A percentile compares a stretch with the other conserved stretches of the same genome.
Conservation (phyloP, 116 monocot genomes). For the Iris pallida region DNA sequence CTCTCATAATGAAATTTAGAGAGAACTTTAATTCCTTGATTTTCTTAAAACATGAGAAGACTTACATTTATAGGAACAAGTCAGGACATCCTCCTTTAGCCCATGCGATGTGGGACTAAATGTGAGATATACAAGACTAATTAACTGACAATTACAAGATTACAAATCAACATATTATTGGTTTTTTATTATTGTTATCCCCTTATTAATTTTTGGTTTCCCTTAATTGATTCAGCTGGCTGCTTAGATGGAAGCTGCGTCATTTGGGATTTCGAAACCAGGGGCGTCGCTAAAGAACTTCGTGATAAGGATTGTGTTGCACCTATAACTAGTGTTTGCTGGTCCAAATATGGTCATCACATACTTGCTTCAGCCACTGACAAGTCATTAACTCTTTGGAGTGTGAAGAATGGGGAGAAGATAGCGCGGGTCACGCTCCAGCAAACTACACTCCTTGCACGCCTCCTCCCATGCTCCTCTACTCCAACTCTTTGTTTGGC, state of each 20-base stretch:
- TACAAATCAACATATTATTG: too few species aligned
- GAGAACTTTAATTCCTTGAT: too few species aligned
- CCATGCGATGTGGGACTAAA: too few species aligned
- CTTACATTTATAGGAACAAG: too few species aligned
- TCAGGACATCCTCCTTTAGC: too few species aligned
- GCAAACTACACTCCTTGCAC: slow-evolving; percentile 80
- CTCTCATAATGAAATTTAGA: too few species aligned
- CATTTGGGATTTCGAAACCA: slow-evolving; percentile 99
- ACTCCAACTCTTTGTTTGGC: slow-evolving; percentile 78
- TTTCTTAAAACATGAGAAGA: too few species aligned
- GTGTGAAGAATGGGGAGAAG: slow-evolving; percentile 71
- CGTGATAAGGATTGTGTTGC: slow-evolving; percentile 79
- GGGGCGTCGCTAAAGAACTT: slow-evolving; percentile 84
- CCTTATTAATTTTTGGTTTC: too few species aligned
- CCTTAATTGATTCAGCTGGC: slow-evolving; percentile 56
- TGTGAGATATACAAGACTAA: too few species aligned
- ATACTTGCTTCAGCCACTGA: slow-evolving; percentile 90
- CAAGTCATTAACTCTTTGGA: slow-evolving; percentile 92
- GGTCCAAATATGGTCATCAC: slow-evolving; percentile 91
- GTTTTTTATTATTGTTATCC: too few species aligned
- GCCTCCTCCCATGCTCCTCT: slow-evolving; percentile 76
- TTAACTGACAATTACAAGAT: too few species aligned
- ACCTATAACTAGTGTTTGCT: slow-evolving; percentile 93
- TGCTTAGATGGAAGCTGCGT: slow-evolving; percentile 94
- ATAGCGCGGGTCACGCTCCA: slow-evolving; percentile 69